phyloP scores from a whole-genome alignment of 1,284 basidiomycete genomes.

The Cryptococcus depauperatus region DNA sequence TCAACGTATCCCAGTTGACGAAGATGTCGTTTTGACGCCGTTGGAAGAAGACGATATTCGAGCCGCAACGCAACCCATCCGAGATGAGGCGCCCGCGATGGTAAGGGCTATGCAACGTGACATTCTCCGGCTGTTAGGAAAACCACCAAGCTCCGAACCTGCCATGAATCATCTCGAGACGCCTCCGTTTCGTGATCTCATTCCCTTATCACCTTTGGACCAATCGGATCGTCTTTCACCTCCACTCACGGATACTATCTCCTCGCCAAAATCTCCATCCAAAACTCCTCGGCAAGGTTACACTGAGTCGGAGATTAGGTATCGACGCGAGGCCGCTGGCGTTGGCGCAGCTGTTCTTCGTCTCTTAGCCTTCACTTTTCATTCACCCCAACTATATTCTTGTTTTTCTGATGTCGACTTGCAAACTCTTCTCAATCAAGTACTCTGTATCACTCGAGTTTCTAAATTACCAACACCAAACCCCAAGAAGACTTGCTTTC shows the following conservation, averaged over 20 bases:
- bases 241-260: slow-evolving; percentile 17
- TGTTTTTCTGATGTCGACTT: slow-evolving; percentile 40
- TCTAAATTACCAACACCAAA: slow-evolving; percentile 38
- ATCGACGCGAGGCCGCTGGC: slow-evolving; percentile 39
- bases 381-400: slow-evolving; percentile 21
- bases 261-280: slow-evolving; percentile 8
- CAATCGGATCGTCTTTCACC: slow-evolving; percentile 14
- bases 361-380: slow-evolving; percentile 30
- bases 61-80: slow-evolving; percentile 23
- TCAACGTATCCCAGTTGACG: slow-evolving; percentile 11
- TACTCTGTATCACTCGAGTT: slow-evolving; percentile 38
- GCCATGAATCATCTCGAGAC: slow-evolving; percentile 9
- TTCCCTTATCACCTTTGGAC: slow-evolving; percentile 16
- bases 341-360: slow-evolving; percentile 35
- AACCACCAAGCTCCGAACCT: slow-evolving; percentile 26
- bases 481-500: slow-evolving; percentile 43
- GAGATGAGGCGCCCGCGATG: slow-evolving; percentile 36
- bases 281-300: slow-evolving; percentile 31
- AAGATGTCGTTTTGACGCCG: background rate
- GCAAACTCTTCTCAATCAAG: slow-evolving; percentile 30
- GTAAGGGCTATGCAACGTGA: slow-evolving; percentile 39
- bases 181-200: slow-evolving; percentile 29
- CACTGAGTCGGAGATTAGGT: slow-evolving; percentile 40
- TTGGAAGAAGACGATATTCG: slow-evolving; percentile 8
- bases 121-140: slow-evolving; percentile 32